A percentile compares a stretch with the other conserved stretches of the same genome.
Conservation (phyloP, 2,329 filamentous ascomycete genomes). For the Metarhizium rileyi region DNA sequence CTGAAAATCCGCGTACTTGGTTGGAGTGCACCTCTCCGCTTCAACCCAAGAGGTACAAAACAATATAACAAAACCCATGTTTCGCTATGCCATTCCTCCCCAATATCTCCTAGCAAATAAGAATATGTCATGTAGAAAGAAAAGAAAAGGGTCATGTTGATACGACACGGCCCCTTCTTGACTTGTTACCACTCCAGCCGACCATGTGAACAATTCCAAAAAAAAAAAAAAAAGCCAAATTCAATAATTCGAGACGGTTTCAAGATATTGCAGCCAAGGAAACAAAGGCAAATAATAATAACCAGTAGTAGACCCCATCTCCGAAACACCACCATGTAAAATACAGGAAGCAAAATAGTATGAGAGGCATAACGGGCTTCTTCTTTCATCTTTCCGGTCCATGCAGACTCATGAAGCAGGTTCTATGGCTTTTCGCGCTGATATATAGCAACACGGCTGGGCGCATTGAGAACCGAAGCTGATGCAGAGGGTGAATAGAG, state of each 20-base stretch:
- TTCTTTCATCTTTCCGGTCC: background rate
- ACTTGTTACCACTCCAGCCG: conserved; percentile 1
- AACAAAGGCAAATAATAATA: background rate
- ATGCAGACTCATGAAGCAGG: background rate
- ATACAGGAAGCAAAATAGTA: conserved; percentile 11
- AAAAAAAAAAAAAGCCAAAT: background rate
- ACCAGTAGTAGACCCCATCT: conserved; percentile 1
- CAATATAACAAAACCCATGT: conserved; percentile 3
- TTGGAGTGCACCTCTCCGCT: background rate
- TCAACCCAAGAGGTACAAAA: background rate
- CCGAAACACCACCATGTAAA: conserved; percentile 12
- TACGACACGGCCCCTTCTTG: background rate
- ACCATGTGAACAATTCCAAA: background rate
- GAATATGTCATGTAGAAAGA: conserved; percentile 6
- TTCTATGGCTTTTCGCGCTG: background rate
- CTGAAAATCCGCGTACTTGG: background rate
- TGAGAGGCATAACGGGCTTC: background rate
- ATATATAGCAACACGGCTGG: background rate
- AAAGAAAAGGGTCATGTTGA: conserved; percentile 1
- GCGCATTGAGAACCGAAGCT: background rate
- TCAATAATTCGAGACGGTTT: background rate
- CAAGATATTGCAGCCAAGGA: background rate
- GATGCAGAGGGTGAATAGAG: background rate
- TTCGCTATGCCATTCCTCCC: conserved; percentile 8
- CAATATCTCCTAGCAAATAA: background rate